phyloP scores from a whole-genome alignment of 495 filamentous ascomycete genomes.

The Aspergillus panamensis region DNA sequence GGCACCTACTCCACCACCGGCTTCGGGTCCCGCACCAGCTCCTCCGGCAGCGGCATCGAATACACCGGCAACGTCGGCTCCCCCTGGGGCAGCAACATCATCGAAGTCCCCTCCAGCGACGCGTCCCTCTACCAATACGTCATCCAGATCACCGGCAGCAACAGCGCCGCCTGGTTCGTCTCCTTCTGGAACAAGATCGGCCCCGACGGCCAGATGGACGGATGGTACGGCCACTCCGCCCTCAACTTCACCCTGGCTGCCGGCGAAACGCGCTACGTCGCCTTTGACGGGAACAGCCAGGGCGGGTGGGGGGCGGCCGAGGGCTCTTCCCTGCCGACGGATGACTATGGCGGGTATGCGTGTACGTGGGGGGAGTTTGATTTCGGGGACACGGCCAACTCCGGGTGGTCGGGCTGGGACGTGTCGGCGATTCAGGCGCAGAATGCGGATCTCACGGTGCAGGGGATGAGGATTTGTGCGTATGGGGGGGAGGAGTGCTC shows the following conservation, averaged over 20 bases:
- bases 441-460: slow-evolving; percentile 28
- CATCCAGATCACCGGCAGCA: slow-evolving; percentile 34
- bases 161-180: slow-evolving; percentile 33
- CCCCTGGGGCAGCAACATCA: slow-evolving; percentile 55
- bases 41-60: slow-evolving; percentile 21
- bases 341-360: slow-evolving; percentile 36
- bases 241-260: slow-evolving; percentile 43
- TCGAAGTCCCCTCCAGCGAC: slow-evolving; percentile 32
- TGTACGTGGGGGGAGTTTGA: slow-evolving; percentile 48
- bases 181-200: slow-evolving; percentile 55
- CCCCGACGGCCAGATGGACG: slow-evolving; percentile 36
- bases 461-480: slow-evolving; percentile 39
- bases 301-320: slow-evolving; percentile 37
- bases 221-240: slow-evolving; percentile 45
- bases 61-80: slow-evolving; percentile 48
- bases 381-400: slow-evolving; percentile 36
- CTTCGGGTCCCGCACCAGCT: slow-evolving; percentile 22
- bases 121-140: slow-evolving; percentile 47
- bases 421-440: slow-evolving; percentile 46
- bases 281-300: slow-evolving; percentile 47
- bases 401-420: slow-evolving; percentile 43
- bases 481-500: slow-evolving; percentile 31
- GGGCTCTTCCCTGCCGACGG: slow-evolving; percentile 33
- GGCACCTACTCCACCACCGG: slow-evolving; percentile 22
- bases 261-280: slow-evolving; percentile 44